Evolutionary conservation across 108 stramenopile species (phyloP).

Genomic region (Fistulifera pelliculosa): DNA sequence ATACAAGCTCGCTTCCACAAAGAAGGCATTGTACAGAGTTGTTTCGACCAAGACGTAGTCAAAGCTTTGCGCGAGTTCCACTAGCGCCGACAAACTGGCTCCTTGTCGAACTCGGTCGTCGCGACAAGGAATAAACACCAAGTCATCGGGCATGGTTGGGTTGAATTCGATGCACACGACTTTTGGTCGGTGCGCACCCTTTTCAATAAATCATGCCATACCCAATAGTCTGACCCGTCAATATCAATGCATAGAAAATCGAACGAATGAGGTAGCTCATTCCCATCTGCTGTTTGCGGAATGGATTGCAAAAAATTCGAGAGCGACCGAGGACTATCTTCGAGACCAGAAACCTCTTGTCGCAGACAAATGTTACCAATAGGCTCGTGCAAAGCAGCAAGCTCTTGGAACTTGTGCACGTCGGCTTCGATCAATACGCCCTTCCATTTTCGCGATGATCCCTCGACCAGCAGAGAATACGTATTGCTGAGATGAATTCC

Average conservation of each 20-base stretch:
- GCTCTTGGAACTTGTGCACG: constrained; percentile 29
- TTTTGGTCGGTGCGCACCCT: constrained; percentile 26
- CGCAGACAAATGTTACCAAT: constrained; percentile 36
- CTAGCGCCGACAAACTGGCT: constrained; percentile 58
- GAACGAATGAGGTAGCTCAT: constrained; percentile 34
- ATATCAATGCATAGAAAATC: constrained; percentile 77
- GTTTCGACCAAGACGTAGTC: constrained; percentile 60
- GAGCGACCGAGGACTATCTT: constrained; percentile 15
- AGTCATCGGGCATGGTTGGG: constrained; percentile 72
- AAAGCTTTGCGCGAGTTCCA: constrained; percentile 41
- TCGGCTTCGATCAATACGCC: constrained; percentile 79
- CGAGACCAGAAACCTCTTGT: constrained; percentile 23
- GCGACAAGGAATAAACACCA: constrained; percentile 60
- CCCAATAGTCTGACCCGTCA: constrained; percentile 76
- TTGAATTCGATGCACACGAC: constrained; percentile 79
- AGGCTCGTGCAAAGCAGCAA: constrained; percentile 38
- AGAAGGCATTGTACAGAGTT: constrained; percentile 77
- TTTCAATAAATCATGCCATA: constrained; percentile 35
- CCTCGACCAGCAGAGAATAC: constrained; percentile 30
- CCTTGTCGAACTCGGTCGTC: constrained; percentile 50
- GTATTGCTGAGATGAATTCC: constrained; percentile 75
- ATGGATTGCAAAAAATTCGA: constrained; percentile 18
- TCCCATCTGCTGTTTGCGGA: constrained; percentile 7
- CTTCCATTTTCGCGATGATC: constrained; percentile 27
- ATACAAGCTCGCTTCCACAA: constrained; percentile 38